phyloP scores from a whole-genome alignment of 2,329 filamentous ascomycete genomes.

The Corynespora cassiicola region DNA sequence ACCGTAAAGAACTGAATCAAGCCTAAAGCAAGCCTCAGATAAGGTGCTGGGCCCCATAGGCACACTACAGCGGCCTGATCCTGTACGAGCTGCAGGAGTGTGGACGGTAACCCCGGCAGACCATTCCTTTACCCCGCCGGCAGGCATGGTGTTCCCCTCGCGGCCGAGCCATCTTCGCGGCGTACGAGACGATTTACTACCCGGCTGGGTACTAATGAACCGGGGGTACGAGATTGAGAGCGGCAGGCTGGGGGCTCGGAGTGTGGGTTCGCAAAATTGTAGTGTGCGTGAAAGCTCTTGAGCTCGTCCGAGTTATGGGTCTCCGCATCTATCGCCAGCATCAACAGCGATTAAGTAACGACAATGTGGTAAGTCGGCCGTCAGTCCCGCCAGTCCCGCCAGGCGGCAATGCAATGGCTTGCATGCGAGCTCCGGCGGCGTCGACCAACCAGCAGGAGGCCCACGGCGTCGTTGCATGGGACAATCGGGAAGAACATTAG shows the following conservation, averaged over 20 bases:
- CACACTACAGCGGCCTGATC: constrained; percentile 28
- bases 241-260: too few relatives aligned
- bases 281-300: too few relatives aligned
- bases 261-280: too few relatives aligned
- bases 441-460: constrained; percentile 27
- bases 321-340: constrained; percentile 16
- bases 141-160: constrained; percentile 15
- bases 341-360: constrained; percentile 24
- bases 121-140: constrained; percentile 36
- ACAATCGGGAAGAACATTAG: constrained; percentile 20
- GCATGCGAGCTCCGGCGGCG: constrained; percentile 19
- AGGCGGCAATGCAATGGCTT: constrained; percentile 20
- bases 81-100: constrained; percentile 34
- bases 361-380: constrained; percentile 18
- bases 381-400: constrained; percentile 19
- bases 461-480: constrained; percentile 21
- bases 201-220: too few relatives aligned
- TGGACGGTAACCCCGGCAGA: constrained; percentile 25
- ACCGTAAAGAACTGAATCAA: constrained; percentile 16
- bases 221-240: too few relatives aligned
- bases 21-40: constrained; percentile 35
- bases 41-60: constrained; percentile 28
- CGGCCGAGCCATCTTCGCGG: constrained; percentile 2
- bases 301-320: constrained; percentile 4
- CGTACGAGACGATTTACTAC: too few relatives aligned